Evolutionary conservation across 345 rosid species (phyloP), one percentile per base, ranked within the genome.

Genomic region (Tarenaya hassleriana): DNA sequence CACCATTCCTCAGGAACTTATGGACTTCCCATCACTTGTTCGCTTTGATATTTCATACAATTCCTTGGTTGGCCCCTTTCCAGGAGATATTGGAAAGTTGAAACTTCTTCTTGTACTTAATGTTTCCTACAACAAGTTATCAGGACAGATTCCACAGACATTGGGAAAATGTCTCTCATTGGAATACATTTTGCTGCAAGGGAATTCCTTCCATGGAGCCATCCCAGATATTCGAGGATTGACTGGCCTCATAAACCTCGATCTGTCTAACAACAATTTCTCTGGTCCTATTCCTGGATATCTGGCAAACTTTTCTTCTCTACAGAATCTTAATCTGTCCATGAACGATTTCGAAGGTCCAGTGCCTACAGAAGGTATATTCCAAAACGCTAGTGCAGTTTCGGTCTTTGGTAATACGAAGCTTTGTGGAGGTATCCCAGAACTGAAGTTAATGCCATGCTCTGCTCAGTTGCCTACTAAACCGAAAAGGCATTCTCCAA

Each of bases 301-400:
- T 37, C 3, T 37, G 15, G 41, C 41, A 35, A 35, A 35, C 40
- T 35, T 35, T 35, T 3, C 11, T 1, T 1, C 11, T 8, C 18
- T 45, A 10, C 13, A 45, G 31, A 6, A 45, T 45, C 57, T 65
- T 45, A 61, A 74, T 48, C 51, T 70, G 10, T 76, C 86, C 43
- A 61, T 55, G 33, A 80, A 80, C 16, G 29, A 64, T 31, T 60
- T 80, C 0, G 75, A 75, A 16, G 80, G 83, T 8, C 69, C 60
- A 50, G 37, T 75, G n/a, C 81, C 76, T 7, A 3, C 2, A 9
- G 15, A 42, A 43, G 78, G 86, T 7, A 41, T 66, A 1, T 77
- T 77, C 48, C 32, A 12, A 39, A 70, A 75, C 51, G 47, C 32
- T 2, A 77, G 73, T 40, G 59, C 43, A 4, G 10, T 63, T 17